Percentiles rank a stretch among this genome's conserved stretches.
Conservation (phyloP, 1,139 yeast genomes). For the Wickerhamiella infanticola region DNA sequence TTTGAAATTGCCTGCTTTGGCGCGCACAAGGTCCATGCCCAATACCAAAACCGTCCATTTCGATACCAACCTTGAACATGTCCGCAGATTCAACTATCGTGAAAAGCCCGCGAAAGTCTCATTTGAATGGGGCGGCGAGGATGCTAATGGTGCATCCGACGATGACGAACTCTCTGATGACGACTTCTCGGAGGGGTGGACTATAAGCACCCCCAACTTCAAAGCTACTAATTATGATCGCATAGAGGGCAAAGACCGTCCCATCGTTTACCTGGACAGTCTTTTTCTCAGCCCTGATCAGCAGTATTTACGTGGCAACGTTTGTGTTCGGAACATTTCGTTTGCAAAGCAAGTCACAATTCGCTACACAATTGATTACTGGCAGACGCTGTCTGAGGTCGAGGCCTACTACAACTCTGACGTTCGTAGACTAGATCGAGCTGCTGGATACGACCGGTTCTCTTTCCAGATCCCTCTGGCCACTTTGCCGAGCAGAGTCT, state of each 20-base stretch:
- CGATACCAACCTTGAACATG: constrained; percentile 48
- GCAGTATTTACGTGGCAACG: constrained; percentile 46
- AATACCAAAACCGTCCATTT: constrained; percentile 70
- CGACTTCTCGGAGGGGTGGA: constrained; percentile 17
- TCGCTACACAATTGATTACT: constrained; percentile 52
- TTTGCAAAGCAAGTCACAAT: constrained; percentile 48
- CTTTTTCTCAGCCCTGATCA: constrained; percentile 45
- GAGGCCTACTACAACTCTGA: constrained; percentile 51
- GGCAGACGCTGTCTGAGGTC: constrained; percentile 60
- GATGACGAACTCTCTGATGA: constrained; percentile 16
- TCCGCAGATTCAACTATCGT: constrained; percentile 52
- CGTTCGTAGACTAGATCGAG: constrained; percentile 31
- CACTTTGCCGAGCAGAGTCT: constrained; percentile 21
- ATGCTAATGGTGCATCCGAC: constrained; percentile 2
- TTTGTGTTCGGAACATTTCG: constrained; percentile 56
- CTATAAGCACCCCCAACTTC: constrained; percentile 14
- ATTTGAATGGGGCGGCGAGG: constrained; percentile 22
- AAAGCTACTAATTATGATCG: constrained; percentile 12
- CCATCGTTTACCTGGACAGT: constrained; percentile 44
- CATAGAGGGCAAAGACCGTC: constrained; percentile 17
- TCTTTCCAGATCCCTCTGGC: constrained; percentile 31
- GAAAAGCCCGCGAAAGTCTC: constrained; percentile 68
- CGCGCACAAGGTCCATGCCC: constrained; percentile 52
- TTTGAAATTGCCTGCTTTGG: constrained; percentile 36
- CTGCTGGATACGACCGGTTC: constrained; percentile 29